phyloP scores from a whole-genome alignment of 1,284 basidiomycete species.

The Sanghuangporus sanghuang region DNA sequence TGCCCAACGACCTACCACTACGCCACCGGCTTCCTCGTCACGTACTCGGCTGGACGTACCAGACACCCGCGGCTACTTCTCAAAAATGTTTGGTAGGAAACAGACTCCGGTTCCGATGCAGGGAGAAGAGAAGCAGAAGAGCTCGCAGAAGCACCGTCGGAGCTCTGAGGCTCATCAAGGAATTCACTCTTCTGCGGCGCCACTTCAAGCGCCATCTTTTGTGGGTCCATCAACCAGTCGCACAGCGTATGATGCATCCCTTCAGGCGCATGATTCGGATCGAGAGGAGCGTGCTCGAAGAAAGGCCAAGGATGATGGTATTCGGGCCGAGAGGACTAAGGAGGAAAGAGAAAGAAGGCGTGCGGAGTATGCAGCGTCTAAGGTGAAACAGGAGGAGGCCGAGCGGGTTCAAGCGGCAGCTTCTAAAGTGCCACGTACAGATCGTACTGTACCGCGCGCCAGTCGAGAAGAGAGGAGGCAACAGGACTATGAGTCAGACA shows the following conservation, averaged over 20 bases:
- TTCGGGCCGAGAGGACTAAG: constrained; percentile 1
- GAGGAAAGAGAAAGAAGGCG: constrained; percentile 5
- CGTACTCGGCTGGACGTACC: constrained; percentile 6
- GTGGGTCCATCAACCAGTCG: not conserved
- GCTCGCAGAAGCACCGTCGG: constrained; percentile 6
- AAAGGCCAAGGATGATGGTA: constrained; percentile 9
- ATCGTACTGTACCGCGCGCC: not conserved
- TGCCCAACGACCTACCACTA: constrained; percentile 2
- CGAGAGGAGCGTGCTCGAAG: constrained; percentile 12
- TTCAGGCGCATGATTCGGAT: constrained; percentile 2
- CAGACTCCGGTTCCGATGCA: not conserved
- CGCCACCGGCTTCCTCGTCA: constrained; percentile 13
- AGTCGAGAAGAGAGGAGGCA: constrained; percentile 3
- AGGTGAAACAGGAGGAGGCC: constrained; percentile 4
- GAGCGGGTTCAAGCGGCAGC: constrained; percentile 8
- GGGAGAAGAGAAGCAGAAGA: constrained; percentile 13
- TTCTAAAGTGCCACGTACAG: not conserved
- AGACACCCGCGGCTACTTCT: constrained; percentile 13
- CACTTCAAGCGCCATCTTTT: not conserved
- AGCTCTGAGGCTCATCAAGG: not conserved
- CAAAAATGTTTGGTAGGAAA: constrained; percentile 16
- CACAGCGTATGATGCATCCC: constrained; percentile 1
- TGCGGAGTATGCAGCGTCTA: constrained; percentile 7
- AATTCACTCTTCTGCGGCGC: not conserved
- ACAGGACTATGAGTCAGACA: constrained; percentile 13